Evolutionary conservation across 192 early-diverging fungal species (phyloP).

Genomic region (Coemansia sp.): DNA sequence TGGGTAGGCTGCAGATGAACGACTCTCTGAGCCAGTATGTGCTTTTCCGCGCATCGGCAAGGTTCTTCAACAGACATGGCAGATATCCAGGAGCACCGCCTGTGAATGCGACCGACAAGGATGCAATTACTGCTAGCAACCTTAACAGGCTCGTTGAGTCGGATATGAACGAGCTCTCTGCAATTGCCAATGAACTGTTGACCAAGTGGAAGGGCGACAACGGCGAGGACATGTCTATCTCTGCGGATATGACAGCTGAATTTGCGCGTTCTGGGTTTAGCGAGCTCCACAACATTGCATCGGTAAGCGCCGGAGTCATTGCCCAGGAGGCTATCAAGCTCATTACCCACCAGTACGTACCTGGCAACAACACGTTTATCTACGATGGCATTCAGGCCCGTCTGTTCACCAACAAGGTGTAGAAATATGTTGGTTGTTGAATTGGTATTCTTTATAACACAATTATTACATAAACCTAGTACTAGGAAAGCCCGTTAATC

Average conservation of each 20-base stretch:
- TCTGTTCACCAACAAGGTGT: conserved; percentile 20
- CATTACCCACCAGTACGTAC: conserved; percentile 93
- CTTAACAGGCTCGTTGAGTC: conserved; percentile 18
- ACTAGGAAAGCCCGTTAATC: conserved; percentile 21
- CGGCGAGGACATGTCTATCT: neutral
- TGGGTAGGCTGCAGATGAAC: conserved; percentile 1
- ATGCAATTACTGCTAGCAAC: neutral
- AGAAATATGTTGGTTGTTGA: neutral
- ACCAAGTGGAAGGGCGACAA: conserved; percentile 14
- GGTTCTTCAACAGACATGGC: conserved; percentile 19
- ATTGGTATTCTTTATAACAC: neutral
- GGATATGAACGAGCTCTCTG: conserved; percentile 12
- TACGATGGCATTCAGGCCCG: conserved; percentile 71
- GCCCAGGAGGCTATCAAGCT: conserved; percentile 96
- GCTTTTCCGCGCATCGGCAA: conserved; percentile 27
- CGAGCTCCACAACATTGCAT: conserved; percentile 82
- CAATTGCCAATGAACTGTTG: conserved; percentile 22
- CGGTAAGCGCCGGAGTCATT: conserved; percentile 84
- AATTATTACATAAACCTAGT: too few species aligned
- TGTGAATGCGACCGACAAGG: neutral
- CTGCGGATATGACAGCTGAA: conserved; percentile 29
- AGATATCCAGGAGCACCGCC: conserved; percentile 27
- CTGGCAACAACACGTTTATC: conserved; percentile 81
- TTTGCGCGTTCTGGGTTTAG: conserved; percentile 65
- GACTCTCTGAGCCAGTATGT: conserved; percentile 28